Conservation (phyloP, 495 filamentous ascomycete species). For the Acidiella bohemica region DNA sequence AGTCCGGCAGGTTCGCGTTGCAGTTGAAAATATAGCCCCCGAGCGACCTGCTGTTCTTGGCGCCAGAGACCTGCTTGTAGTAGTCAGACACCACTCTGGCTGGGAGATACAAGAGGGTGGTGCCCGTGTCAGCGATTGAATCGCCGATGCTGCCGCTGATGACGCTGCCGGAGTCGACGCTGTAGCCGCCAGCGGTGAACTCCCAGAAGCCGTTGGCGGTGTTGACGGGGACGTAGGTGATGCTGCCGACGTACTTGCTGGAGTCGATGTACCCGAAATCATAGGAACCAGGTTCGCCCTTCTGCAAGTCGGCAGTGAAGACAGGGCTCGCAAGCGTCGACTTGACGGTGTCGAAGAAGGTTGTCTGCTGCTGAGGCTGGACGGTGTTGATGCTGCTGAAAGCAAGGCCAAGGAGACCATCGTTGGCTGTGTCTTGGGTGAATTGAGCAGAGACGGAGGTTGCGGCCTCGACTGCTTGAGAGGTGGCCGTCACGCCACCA, state of each 20-base stretch:
- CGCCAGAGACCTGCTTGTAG: conserved; percentile 44
- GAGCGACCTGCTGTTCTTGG: conserved; percentile 32
- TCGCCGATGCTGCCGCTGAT: conserved; percentile 28
- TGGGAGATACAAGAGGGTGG: conserved; percentile 55
- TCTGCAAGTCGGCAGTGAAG: conserved; percentile 57
- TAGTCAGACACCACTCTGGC: conserved; percentile 44
- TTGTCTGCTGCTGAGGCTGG: conserved; percentile 44
- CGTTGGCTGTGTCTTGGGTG: conserved; percentile 42
- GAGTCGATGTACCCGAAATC: conserved; percentile 63
- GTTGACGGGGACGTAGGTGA: conserved; percentile 49
- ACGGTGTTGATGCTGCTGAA: conserved; percentile 63
- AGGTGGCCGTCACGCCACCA: conserved; percentile 46
- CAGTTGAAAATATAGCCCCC: conserved; percentile 64
- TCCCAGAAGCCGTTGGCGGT: conserved; percentile 54
- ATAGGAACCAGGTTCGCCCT: conserved; percentile 49
- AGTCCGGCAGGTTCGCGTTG: conserved; percentile 43
- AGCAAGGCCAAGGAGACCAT: conserved; percentile 59
- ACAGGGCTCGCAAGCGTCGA: conserved; percentile 42
- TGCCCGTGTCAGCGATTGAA: conserved; percentile 54
- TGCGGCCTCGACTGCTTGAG: conserved; percentile 60
- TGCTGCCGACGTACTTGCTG: conserved; percentile 43
- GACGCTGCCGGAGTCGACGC: conserved; percentile 36
- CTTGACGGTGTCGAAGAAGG: conserved; percentile 59
- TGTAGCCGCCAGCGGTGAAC: conserved; percentile 49
- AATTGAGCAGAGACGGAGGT: conserved; percentile 47